Evolutionary conservation across 2,329 filamentous ascomycete genomes (phyloP).

Genomic region (Cladophialophora immunda): DNA sequence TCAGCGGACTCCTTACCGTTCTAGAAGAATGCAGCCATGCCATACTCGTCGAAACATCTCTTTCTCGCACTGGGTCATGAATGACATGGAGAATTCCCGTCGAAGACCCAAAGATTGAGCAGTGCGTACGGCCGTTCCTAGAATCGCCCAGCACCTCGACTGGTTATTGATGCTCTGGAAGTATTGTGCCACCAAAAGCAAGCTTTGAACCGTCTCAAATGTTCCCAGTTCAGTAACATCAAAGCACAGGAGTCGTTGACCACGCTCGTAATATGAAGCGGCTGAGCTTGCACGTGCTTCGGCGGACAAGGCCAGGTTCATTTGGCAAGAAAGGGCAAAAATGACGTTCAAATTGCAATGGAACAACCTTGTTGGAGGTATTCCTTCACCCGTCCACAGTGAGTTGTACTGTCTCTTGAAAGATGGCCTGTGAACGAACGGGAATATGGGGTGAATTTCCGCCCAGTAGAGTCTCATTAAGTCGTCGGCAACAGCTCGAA

Average conservation of each 20-base stretch:
- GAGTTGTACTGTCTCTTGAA: background rate
- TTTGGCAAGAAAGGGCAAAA: background rate
- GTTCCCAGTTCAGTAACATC: background rate
- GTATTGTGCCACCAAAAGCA: constrained; percentile 6
- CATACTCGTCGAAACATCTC: constrained; percentile 7
- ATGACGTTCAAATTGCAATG: background rate
- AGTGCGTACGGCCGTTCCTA: constrained; percentile 1
- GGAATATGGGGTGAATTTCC: background rate
- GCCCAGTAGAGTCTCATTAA: background rate
- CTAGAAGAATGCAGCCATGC: constrained; percentile 4
- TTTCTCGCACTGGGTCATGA: background rate
- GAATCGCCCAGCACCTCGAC: background rate
- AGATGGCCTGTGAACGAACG: constrained; percentile 3
- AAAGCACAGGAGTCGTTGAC: background rate
- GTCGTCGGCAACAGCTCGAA: constrained; percentile 2
- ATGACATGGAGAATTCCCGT: background rate
- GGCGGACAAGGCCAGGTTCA: background rate
- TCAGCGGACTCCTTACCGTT: background rate
- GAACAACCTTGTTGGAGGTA: background rate
- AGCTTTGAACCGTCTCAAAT: background rate
- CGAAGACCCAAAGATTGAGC: constrained; percentile 3
- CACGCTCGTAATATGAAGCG: background rate
- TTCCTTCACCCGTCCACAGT: background rate
- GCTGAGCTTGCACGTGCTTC: background rate
- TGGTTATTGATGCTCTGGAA: constrained; percentile 4